Conservation (phyloP, 2,329 filamentous ascomycete species). For the Dryadomyces quercus-mongolicae region DNA sequence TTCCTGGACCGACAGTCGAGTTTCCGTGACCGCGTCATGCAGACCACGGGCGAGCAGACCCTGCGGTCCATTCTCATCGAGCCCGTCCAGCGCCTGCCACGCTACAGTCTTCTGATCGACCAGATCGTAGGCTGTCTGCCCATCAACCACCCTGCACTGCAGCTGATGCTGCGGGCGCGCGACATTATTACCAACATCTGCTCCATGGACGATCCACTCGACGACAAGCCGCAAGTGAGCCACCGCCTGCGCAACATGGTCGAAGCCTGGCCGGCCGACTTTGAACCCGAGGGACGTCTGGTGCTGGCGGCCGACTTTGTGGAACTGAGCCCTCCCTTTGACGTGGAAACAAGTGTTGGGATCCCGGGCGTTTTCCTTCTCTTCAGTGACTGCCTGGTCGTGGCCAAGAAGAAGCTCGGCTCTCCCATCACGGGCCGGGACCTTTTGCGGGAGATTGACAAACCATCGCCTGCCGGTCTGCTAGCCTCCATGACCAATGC, state of each 20-base stretch:
- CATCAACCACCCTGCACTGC: slow-evolving; percentile 72
- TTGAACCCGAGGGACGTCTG: slow-evolving; percentile 65
- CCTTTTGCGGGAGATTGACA: slow-evolving; percentile 74
- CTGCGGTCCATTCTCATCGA: slow-evolving; percentile 90
- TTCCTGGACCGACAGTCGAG: slow-evolving; percentile 74
- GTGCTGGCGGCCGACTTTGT: slow-evolving; percentile 71
- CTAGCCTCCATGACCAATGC: slow-evolving; percentile 53
- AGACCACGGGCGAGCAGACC: slow-evolving; percentile 78
- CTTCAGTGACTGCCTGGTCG: slow-evolving; percentile 70
- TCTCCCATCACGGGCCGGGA: slow-evolving; percentile 60
- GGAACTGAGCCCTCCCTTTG: slow-evolving; percentile 64
- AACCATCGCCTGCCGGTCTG: slow-evolving; percentile 53
- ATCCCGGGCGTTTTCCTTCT: slow-evolving; percentile 63
- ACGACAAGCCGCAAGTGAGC: slow-evolving; percentile 60
- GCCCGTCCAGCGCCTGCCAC: slow-evolving; percentile 83
- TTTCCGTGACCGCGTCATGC: slow-evolving; percentile 67
- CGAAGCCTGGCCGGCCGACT: slow-evolving; percentile 60
- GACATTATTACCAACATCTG: slow-evolving; percentile 96
- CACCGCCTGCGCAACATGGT: slow-evolving; percentile 66
- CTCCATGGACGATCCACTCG: slow-evolving; percentile 65
- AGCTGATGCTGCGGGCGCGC: slow-evolving; percentile 71
- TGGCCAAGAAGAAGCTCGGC: slow-evolving; percentile 58
- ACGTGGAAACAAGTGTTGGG: slow-evolving; percentile 27
- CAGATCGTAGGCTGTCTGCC: slow-evolving; percentile 83
- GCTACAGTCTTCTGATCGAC: slow-evolving; percentile 93